Percentiles rank a stretch among this genome's conserved stretches.
These are phyloP conservation scores for Phylloporus sp. DNA, from an alignment of 1,284 basidiomycete species.

Conservation along the genomic window DNA sequence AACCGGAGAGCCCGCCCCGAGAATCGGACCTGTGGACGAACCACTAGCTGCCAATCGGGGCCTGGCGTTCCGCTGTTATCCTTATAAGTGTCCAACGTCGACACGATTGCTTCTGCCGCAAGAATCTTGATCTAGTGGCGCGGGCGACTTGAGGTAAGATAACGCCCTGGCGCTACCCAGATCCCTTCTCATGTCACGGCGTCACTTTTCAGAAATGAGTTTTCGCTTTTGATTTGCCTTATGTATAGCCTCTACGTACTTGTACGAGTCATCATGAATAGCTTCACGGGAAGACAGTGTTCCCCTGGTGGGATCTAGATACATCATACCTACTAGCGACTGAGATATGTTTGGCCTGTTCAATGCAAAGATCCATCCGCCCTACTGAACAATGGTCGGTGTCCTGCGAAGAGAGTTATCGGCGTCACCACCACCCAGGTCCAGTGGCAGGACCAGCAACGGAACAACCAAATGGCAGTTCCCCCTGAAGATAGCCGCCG, in stretches of 20 bases:
- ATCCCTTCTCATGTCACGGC: background rate
- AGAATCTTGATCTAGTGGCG: conserved; percentile 9
- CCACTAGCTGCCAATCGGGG: conserved; percentile 16
- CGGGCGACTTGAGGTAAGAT: background rate
- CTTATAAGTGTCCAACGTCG: conserved; percentile 23
- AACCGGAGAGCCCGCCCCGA: background rate
- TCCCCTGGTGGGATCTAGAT: conserved; percentile 2
- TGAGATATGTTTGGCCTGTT: conserved; percentile 4
- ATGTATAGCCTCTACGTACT: background rate
- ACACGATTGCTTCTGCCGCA: conserved; percentile 24
- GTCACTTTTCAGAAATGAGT: background rate
- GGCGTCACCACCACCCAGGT: too few species aligned
- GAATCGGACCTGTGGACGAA: conserved; percentile 14
- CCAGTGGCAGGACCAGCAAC: too few species aligned
- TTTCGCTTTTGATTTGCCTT: background rate
- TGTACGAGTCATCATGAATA: background rate
- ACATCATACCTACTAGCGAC: background rate
- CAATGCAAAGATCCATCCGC: background rate
- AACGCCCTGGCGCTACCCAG: background rate
- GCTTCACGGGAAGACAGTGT: background rate
- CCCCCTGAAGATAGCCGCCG: too few species aligned
- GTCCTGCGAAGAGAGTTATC: background rate
- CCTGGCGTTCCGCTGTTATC: conserved; percentile 13
- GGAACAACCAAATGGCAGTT: too few species aligned
- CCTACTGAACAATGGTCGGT: background rate